Base-by-base conservation (phyloP, 306 rosid species). In the Canavalia gladiata region DNA sequence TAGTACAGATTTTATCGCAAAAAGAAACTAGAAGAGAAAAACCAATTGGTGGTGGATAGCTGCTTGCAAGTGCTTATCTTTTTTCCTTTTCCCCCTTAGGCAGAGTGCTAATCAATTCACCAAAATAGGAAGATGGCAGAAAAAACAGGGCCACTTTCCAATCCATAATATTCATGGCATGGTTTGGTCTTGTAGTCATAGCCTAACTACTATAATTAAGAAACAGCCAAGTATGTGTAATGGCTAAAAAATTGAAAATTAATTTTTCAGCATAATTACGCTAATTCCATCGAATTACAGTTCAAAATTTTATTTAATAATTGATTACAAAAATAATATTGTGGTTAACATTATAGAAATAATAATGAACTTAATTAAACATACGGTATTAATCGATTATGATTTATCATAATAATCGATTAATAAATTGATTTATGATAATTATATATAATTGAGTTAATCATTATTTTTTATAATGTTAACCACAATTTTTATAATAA, bases 141-240 rank as follows among this genome's bases (percentile, higher is more conserved):
- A 67, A 82, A 66, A 82, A 75, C 18, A 1, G 1, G 52, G 55
- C 37, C 76, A 55, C 34, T 45, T 66, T 29, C 62, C 7, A 81
- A 7, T 29, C 62, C 7, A 81, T 11, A 63, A 60, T 13, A 46
- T 60, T 7, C 29, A 43, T 68, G 60, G 49, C 28, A 68, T 7
- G 58, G 37, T 78, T 12, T 13, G 29, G 41, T 65, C 4, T 12
- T 34, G 0, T 1, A 7, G 18, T 42, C 35, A 25, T 4, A 13
- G 74, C 55, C 41, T 8, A 41, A 28, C 46, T 43, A 58, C 31
- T 43, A 43, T 59, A 12, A 58, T 31, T 47, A 33, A 9, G 30
- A 74, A 76, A 49, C 13, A 60, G 29, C 74, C 74, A 68, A 9
- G 9, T 4, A 43, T 50, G 11, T 28, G 0, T 35, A 39, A 67